Conservation (phyloP, 441 rosid species). For the Arabidopsis lyrata region DNA sequence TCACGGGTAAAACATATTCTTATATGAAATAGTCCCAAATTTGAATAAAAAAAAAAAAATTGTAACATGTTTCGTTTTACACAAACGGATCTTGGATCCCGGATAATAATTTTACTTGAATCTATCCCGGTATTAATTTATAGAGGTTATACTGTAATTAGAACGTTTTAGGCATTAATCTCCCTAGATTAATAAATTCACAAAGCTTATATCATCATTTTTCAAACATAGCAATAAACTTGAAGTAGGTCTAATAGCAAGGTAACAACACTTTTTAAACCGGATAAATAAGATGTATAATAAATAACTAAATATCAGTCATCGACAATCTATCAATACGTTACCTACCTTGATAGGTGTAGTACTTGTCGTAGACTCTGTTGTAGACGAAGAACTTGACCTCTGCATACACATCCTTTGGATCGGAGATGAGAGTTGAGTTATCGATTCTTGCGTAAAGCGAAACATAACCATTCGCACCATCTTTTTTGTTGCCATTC, state of each 20-base stretch:
- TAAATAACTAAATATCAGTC: too few species aligned
- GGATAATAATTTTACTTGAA: too few species aligned
- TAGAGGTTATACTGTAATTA: too few species aligned
- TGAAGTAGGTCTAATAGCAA: too few species aligned
- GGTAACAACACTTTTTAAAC: neutral
- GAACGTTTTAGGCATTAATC: too few species aligned
- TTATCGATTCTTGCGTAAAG: slow-evolving; percentile 21
- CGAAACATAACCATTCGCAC: neutral
- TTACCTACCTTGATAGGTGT: neutral
- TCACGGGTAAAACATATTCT: too few species aligned
- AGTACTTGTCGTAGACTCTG: neutral
- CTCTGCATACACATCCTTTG: slow-evolving; percentile 29
- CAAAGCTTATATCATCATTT: neutral
- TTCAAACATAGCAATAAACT: neutral
- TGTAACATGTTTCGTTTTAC: too few species aligned
- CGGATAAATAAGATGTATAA: too few species aligned
- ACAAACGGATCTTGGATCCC: too few species aligned
- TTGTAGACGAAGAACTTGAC: slow-evolving; percentile 30
- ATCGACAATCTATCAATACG: neutral
- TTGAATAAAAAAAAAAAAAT: too few species aligned
- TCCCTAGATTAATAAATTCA: neutral
- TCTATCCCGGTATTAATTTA: too few species aligned
- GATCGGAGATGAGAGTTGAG: neutral
- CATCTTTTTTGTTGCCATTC: neutral
- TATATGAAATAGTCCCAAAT: too few species aligned